A percentile compares a stretch with the other conserved stretches of the same genome.
Conservation (phyloP, 2,329 filamentous ascomycete genomes). For the Macrophomina pseudophaseolina region DNA sequence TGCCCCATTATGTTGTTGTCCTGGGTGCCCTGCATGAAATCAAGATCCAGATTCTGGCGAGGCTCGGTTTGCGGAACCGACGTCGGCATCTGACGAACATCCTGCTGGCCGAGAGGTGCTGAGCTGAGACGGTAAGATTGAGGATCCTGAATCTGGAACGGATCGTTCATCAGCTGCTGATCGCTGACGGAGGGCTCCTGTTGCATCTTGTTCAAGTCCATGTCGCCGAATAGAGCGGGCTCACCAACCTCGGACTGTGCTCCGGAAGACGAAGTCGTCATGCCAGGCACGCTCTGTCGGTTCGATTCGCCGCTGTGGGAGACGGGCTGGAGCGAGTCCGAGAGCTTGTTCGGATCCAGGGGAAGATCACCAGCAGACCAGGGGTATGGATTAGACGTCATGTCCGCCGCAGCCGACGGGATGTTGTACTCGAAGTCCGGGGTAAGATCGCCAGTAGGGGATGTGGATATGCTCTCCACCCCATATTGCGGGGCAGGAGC, state of each 20-base stretch:
- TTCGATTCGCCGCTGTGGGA: conserved; percentile 49
- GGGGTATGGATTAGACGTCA: conserved; percentile 31
- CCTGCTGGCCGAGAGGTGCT: conserved; percentile 33
- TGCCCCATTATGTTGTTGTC: conserved; percentile 20
- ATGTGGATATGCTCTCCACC: conserved; percentile 45
- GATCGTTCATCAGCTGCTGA: conserved; percentile 44
- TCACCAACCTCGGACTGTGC: conserved; percentile 48
- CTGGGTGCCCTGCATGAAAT: conserved; percentile 35
- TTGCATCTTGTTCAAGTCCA: conserved; percentile 39
- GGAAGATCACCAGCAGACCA: conserved; percentile 50
- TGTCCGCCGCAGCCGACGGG: conserved; percentile 38
- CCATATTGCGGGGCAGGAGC: conserved; percentile 38
- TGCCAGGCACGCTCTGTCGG: conserved; percentile 44
- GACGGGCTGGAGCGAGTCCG: conserved; percentile 43
- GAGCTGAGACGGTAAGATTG: conserved; percentile 40
- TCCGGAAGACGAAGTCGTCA: conserved; percentile 46
- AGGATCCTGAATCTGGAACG: conserved; percentile 27
- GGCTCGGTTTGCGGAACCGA: conserved; percentile 35
- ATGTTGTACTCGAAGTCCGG: conserved; percentile 43
- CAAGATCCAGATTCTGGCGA: conserved; percentile 37
- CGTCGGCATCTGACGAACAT: conserved; percentile 32
- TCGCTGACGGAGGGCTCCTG: conserved; percentile 39
- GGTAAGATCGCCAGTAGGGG: conserved; percentile 45
- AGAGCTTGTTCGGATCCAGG: conserved; percentile 45
- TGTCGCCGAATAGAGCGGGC: conserved; percentile 39